Percentiles rank a stretch among this genome's conserved stretches.
These are phyloP conservation scores for Sclerotinia borealis DNA, from an alignment of 2,329 filamentous ascomycete genomes.

Conservation along the genomic window DNA sequence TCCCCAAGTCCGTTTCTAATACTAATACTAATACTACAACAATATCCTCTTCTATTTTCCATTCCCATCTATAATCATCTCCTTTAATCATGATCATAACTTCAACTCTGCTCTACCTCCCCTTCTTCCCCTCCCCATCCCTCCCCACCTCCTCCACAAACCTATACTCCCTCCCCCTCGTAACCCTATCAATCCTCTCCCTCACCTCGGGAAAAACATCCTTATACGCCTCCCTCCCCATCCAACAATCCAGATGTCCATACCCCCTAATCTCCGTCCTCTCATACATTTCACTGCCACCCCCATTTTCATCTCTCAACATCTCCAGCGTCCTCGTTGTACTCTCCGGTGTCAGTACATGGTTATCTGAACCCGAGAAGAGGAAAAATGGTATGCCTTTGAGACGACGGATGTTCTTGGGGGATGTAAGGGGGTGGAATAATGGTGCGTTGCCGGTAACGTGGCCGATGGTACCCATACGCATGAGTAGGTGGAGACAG, in stretches of 20 bases:
- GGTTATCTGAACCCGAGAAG: constrained; percentile 51
- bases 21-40: neutral
- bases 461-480: constrained; percentile 45
- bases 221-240: constrained; percentile 52
- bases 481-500: constrained; percentile 50
- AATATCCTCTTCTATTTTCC: too few relatives aligned
- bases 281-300: constrained; percentile 42
- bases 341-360: constrained; percentile 47
- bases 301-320: constrained; percentile 47
- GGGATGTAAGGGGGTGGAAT: constrained; percentile 42
- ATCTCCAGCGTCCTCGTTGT: constrained; percentile 49
- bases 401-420: constrained; percentile 45
- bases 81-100: neutral
- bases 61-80: neutral
- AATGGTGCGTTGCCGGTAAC: constrained; percentile 47
- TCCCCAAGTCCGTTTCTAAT: too few relatives aligned
- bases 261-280: constrained; percentile 50
- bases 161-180: constrained; percentile 24
- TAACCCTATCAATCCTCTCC: constrained; percentile 49
- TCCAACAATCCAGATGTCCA: constrained; percentile 57
- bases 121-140: constrained; percentile 16
- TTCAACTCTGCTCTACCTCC: neutral
- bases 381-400: constrained; percentile 49
- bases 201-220: constrained; percentile 53
- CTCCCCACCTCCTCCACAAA: constrained; percentile 25